Conservation (phyloP, 345 rosid species). For the Acer saccharum region DNA sequence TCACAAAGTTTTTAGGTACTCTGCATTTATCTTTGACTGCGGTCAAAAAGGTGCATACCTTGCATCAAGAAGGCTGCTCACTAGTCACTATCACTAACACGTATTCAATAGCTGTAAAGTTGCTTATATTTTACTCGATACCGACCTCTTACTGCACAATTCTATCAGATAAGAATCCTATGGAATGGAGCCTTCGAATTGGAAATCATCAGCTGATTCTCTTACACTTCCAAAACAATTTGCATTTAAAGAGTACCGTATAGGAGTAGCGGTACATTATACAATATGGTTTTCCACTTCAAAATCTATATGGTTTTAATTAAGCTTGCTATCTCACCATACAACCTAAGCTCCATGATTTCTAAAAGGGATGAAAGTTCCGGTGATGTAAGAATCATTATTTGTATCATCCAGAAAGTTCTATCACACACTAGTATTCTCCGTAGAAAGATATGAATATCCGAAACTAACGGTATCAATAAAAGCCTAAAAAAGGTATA, state of each 20-base stretch:
- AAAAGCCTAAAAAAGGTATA: background rate
- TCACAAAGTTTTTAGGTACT: too few relatives aligned
- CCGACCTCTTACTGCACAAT: background rate
- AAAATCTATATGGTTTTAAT: too few relatives aligned
- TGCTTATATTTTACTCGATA: background rate
- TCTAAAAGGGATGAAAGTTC: too few relatives aligned
- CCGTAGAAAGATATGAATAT: background rate
- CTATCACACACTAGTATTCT: background rate
- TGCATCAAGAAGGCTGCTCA: background rate
- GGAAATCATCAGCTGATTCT: background rate
- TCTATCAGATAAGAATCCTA: background rate
- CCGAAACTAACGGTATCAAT: background rate
- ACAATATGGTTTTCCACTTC: too few relatives aligned
- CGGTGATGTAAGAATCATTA: background rate
- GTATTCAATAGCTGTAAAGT: background rate
- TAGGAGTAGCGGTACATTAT: too few relatives aligned
- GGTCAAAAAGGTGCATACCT: background rate
- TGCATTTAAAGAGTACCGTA: background rate
- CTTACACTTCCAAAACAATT: too few relatives aligned
- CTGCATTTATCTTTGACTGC: too few relatives aligned
- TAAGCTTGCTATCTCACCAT: too few relatives aligned
- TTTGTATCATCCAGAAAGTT: background rate
- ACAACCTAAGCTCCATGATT: too few relatives aligned
- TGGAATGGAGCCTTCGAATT: background rate
- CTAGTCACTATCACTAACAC: too few relatives aligned